These are phyloP conservation scores for Neoboletus subvelutipes DNA, from an alignment of 768 basidiomycete species.

Conservation along the genomic window DNA sequence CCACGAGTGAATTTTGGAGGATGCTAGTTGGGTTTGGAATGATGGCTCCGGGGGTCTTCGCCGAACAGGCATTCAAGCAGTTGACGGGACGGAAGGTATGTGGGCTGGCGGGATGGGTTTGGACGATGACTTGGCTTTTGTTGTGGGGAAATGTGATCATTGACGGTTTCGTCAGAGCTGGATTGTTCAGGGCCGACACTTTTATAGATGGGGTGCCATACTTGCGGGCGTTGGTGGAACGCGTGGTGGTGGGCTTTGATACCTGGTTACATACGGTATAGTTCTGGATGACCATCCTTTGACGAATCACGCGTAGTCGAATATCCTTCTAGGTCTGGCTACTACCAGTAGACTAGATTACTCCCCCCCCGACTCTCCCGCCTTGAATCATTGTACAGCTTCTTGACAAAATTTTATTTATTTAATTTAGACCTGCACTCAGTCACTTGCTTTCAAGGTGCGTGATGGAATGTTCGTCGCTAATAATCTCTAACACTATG, in stretches of 20 bases:
- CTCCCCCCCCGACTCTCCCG: too few species aligned
- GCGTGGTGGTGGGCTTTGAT: background rate
- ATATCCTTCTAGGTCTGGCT: background rate
- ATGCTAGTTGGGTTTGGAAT: slow-evolving; percentile 52
- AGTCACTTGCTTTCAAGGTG: too few species aligned
- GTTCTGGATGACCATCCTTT: background rate
- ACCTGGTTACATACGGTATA: background rate
- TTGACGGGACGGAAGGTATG: slow-evolving; percentile 28
- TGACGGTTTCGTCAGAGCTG: slow-evolving; percentile 9
- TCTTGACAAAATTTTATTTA: too few species aligned
- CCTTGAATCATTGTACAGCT: background rate
- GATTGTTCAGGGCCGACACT: too few species aligned
- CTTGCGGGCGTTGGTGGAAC: background rate
- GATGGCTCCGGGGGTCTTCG: slow-evolving; percentile 48
- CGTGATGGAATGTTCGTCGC: too few species aligned
- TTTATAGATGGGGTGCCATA: background rate
- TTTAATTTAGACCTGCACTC: too few species aligned
- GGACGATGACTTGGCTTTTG: slow-evolving; percentile 33
- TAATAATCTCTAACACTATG: too few species aligned
- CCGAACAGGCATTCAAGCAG: slow-evolving; percentile 37
- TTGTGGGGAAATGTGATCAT: slow-evolving; percentile 24
- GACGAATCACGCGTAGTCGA: background rate
- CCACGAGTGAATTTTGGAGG: slow-evolving; percentile 40
- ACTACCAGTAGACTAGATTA: background rate
- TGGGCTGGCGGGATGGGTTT: slow-evolving; percentile 34